Evolutionary conservation across 495 filamentous ascomycete species (phyloP), one percentile per base, ranked within the genome.

Genomic region (Daldinia vernicosa): DNA sequence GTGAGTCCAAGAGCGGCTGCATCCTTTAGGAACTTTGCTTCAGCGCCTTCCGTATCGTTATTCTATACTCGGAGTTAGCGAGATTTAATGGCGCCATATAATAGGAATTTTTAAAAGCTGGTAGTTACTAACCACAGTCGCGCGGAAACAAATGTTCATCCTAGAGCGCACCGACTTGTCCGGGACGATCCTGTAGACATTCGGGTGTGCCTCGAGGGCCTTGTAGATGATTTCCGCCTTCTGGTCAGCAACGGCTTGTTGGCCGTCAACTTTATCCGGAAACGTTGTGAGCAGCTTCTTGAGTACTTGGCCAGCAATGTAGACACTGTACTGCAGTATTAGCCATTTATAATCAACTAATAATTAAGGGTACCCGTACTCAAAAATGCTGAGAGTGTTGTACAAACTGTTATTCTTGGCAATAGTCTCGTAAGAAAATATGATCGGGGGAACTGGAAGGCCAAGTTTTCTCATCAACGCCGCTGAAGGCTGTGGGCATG

Each of bases 311-410:
- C 92, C 91, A 22, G 93, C 92, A 61, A 98, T 88, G 85, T 89
- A 98, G 56, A 98, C 90, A 72, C 87, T 88, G 7, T 15, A 39
- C 24, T 28, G 7, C 7, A 58, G 66, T 1, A 40, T 57, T 15
- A 63, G 57, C 57, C 3, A 35, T 4, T 22, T 22, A 60, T 35
- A 12, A 56, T 32, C 37, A 33, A 0, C 24, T n/a, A 30, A 35
- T 2, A 11, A 5, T 15, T 39, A 1, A 11, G 7, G 30, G 28
- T 11, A 40, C 17, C 71, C 84, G 58, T 75, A 88, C 82, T 92
- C 92, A 79, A 98, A 97, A 73, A 98, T 97, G 67, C 92, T 92
- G 27, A 98, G 84, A 2, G 95, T 98, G 82, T 97, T 98, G 82
- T 97, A 97, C 58, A 98, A 84, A 68, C 89, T 93, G 82, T 93